Conservation (phyloP, 140 eudicot species). For the Flaveria floridana region DNA sequence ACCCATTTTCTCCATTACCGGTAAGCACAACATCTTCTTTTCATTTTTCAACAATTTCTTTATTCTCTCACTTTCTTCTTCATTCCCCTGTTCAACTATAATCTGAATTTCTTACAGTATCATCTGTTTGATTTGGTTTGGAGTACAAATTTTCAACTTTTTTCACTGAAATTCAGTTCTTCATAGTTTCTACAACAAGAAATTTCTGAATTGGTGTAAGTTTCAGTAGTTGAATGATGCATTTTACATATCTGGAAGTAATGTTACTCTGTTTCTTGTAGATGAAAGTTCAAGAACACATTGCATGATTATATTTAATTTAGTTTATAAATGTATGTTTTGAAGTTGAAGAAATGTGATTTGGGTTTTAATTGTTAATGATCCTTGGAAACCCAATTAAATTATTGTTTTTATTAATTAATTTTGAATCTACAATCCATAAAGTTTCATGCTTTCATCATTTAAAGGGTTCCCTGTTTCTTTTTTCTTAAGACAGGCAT, state of each 20-base stretch:
- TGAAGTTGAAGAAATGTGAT: background rate
- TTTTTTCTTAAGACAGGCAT: slow-evolving; percentile 25
- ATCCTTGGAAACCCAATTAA: slow-evolving; percentile 11
- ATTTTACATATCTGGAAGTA: background rate
- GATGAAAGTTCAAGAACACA: slow-evolving; percentile 11
- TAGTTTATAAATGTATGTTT: background rate
- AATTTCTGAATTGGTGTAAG: background rate
- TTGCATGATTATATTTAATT: background rate
- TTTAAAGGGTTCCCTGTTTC: slow-evolving; percentile 30
- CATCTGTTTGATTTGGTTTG: background rate
- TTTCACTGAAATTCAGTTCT: background rate
- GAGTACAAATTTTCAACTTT: background rate
- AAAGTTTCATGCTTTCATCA: slow-evolving; percentile 35
- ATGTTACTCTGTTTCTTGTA: background rate
- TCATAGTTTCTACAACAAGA: background rate
- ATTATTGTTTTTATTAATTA: background rate
- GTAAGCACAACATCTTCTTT: slow-evolving; percentile 25
- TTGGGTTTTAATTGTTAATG: background rate
- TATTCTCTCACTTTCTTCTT: background rate
- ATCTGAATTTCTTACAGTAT: background rate
- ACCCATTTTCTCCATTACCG: slow-evolving; percentile 27
- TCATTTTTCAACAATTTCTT: background rate
- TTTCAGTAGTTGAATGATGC: background rate
- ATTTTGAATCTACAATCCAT: background rate
- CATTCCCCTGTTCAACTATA: background rate